phyloP scores from a whole-genome alignment of 306 rosid genomes.

The Cucurbita argyrosperma region DNA sequence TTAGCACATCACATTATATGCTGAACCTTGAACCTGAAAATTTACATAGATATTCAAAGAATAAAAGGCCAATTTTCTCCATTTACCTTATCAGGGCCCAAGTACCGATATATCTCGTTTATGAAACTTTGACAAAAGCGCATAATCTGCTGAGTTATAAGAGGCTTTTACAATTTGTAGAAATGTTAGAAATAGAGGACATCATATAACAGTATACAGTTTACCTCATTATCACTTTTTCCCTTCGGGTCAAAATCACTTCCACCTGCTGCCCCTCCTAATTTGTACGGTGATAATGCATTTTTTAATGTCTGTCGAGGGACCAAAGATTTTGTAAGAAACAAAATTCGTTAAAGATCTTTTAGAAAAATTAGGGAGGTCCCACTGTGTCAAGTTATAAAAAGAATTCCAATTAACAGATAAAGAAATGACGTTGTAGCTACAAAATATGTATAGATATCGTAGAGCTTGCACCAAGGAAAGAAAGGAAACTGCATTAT shows the following conservation, averaged over 20 bases:
- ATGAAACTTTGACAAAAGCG: slow-evolving; percentile 98
- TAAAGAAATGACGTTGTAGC: background rate
- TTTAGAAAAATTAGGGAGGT: background rate
- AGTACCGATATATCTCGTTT: slow-evolving; percentile 83
- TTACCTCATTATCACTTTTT: slow-evolving; percentile 89
- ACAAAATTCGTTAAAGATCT: background rate
- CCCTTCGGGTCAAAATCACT: slow-evolving; percentile 99
- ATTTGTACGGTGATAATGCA: slow-evolving; percentile 88
- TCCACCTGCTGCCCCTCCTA: slow-evolving; percentile 99
- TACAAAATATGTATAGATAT: background rate
- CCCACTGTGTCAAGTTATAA: background rate
- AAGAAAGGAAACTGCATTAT: background rate
- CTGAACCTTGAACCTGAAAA: slow-evolving; percentile 2
- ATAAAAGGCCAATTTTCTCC: slow-evolving; percentile 9
- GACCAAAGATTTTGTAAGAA: background rate
- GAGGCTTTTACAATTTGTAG: slow-evolving; percentile 17
- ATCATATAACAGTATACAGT: slow-evolving; percentile 3
- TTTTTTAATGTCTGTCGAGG: slow-evolving; percentile 67
- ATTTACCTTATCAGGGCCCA: slow-evolving; percentile 95
- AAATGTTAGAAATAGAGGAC: background rate
- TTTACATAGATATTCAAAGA: background rate
- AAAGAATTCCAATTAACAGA: background rate
- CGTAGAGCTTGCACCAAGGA: background rate
- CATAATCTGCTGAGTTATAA: slow-evolving; percentile 62
- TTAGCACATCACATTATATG: slow-evolving; percentile 7